A percentile compares a stretch with the other conserved stretches of the same genome.
phyloP scores from a whole-genome alignment of 345 rosid genomes.

The Psidium guajava region DNA sequence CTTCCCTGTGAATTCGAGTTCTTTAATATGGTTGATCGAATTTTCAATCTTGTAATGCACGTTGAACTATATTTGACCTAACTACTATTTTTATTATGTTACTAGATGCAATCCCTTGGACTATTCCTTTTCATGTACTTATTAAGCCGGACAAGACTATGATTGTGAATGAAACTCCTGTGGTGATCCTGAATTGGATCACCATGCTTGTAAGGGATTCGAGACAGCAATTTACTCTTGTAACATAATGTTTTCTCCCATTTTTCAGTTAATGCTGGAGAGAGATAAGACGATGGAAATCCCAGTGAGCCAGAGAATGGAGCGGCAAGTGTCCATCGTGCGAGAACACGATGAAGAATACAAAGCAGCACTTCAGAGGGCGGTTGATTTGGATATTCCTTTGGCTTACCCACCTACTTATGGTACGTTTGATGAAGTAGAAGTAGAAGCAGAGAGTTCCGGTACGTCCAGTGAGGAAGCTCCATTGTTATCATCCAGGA shows the following conservation, averaged over 20 bases:
- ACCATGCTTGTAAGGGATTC: background rate
- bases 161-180: background rate
- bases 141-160: background rate
- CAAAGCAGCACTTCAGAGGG: constrained; percentile 71
- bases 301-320: constrained; percentile 76
- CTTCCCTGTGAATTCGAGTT: background rate
- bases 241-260: background rate
- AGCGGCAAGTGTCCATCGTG: constrained; percentile 50
- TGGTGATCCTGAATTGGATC: background rate
- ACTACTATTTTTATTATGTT: background rate
- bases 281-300: constrained; percentile 56
- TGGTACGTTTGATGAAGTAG: constrained; percentile 59
- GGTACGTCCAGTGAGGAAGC: constrained; percentile 19
- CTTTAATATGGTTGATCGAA: background rate
- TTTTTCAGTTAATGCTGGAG: constrained; percentile 65
- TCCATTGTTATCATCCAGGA: constrained; percentile 22
- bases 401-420: constrained; percentile 43
- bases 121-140: background rate
- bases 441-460: constrained; percentile 43
- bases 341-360: constrained; percentile 75
- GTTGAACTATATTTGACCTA: background rate
- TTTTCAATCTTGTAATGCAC: background rate
- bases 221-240: background rate
- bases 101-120: background rate
- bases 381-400: constrained; percentile 61